These are phyloP conservation scores for Leavenworthia alabamica DNA, from an alignment of 345 rosid species.

Conservation along the genomic window DNA sequence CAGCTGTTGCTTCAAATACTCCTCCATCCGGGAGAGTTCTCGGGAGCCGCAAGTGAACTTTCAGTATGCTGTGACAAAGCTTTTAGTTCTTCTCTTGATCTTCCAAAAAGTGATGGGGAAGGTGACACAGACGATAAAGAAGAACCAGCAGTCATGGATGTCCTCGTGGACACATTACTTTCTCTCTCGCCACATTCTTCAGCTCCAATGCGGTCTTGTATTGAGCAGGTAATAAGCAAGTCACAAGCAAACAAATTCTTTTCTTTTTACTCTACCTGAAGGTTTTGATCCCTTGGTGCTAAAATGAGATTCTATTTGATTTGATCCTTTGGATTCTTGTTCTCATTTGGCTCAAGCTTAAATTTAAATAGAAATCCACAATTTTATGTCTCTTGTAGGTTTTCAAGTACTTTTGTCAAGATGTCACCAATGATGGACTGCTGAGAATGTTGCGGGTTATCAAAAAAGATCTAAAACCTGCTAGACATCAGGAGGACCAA, in stretches of 20 bases:
- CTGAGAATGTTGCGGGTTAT: conserved; percentile 79
- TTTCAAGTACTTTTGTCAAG: conserved; percentile 70
- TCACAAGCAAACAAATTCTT: not conserved
- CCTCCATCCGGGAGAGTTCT: conserved; percentile 78
- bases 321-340: not conserved
- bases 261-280: not conserved
- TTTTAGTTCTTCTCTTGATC: conserved; percentile 48
- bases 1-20: conserved; percentile 86
- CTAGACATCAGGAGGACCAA: conserved; percentile 55
- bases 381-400: conserved; percentile 42
- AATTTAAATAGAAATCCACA: not conserved
- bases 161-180: conserved; percentile 79
- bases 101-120: conserved; percentile 50
- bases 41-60: conserved; percentile 70
- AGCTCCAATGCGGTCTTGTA: conserved; percentile 76
- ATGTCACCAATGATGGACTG: conserved; percentile 71
- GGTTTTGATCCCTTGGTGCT: no score
- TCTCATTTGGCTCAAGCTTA: not conserved
- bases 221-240: conserved; percentile 63
- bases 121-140: conserved; percentile 54
- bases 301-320: no score
- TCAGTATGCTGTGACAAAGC: conserved; percentile 81
- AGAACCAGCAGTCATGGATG: conserved; percentile 73
- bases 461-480: conserved; percentile 84
- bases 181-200: conserved; percentile 88